Percentiles rank a stretch among this genome's conserved stretches.
These are phyloP conservation scores for Tilletia walkeri DNA, from an alignment of 1,284 basidiomycete species.

Conservation along the genomic window DNA sequence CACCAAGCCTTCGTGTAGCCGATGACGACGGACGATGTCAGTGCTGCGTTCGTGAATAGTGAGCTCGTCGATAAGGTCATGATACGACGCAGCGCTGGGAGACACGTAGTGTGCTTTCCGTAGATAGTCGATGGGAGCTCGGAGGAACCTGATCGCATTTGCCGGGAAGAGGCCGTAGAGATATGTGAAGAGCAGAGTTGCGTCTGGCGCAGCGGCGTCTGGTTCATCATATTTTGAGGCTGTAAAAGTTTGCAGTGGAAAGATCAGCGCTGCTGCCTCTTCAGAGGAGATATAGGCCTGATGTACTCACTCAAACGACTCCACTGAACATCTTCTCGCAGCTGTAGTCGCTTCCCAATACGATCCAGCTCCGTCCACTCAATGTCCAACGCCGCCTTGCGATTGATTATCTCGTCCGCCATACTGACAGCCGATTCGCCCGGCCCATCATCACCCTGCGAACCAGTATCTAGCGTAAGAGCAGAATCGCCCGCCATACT, in stretches of 20 bases:
- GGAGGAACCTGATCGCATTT: constrained; percentile 74
- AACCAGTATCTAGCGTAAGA: neutral
- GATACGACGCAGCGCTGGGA: constrained; percentile 47
- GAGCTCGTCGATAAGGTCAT: constrained; percentile 66
- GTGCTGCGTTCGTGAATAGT: constrained; percentile 58
- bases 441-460: neutral
- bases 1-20: constrained; percentile 71
- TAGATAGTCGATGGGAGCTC: constrained; percentile 67
- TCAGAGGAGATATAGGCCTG: too few species aligned
- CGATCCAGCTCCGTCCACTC: constrained; percentile 40
- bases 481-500: constrained; percentile 3
- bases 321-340: constrained; percentile 38
- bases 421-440: constrained; percentile 6
- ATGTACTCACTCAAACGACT: constrained; percentile 29
- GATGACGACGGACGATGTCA: constrained; percentile 68
- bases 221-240: constrained; percentile 27
- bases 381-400: constrained; percentile 33
- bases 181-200: constrained; percentile 64
- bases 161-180: constrained; percentile 85
- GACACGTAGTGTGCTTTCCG: constrained; percentile 59
- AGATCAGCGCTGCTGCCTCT: constrained; percentile 28
- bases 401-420: constrained; percentile 10
- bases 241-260: constrained; percentile 29
- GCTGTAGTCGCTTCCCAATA: constrained; percentile 39
- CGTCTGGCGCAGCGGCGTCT: constrained; percentile 40